A percentile compares a stretch with the other conserved stretches of the same genome.
phyloP scores from a whole-genome alignment of 2,329 filamentous ascomycete genomes.

The Aspergillus sp. region DNA sequence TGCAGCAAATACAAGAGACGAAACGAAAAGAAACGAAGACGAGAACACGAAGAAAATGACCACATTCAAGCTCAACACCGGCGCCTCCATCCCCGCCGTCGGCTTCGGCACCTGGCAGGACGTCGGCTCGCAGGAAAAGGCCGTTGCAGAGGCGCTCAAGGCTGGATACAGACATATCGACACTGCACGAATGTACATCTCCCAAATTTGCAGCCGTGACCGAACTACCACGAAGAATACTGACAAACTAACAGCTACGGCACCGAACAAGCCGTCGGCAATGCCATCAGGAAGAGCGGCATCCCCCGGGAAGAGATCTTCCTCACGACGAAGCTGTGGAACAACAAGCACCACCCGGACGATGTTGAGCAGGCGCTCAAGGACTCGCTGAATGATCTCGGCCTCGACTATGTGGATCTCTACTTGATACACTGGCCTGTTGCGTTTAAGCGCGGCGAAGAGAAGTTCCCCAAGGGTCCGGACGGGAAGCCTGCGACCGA shows the following conservation, averaged over 20 bases:
- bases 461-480: constrained; percentile 50
- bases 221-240: not conserved
- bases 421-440: constrained; percentile 72
- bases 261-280: constrained; percentile 69
- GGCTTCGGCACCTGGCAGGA: constrained; percentile 63
- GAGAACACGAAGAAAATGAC: constrained; percentile 24
- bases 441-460: constrained; percentile 56
- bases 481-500: constrained; percentile 49
- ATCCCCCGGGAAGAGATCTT: constrained; percentile 69
- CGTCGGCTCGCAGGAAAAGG: constrained; percentile 53
- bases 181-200: constrained; percentile 50
- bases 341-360: constrained; percentile 64
- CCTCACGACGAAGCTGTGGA: constrained; percentile 71
- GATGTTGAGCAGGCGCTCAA: constrained; percentile 66
- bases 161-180: constrained; percentile 62
- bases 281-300: constrained; percentile 66
- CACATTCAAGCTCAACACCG: constrained; percentile 54
- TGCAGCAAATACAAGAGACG: not conserved
- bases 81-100: constrained; percentile 52
- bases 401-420: constrained; percentile 70
- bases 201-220: no score
- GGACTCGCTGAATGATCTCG: constrained; percentile 65
- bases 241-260: constrained; percentile 49
- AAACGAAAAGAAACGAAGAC: constrained; percentile 21
- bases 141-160: constrained; percentile 54